Conservation (phyloP, 139 green algal genomes). For the Coelastrella sp. region DNA sequence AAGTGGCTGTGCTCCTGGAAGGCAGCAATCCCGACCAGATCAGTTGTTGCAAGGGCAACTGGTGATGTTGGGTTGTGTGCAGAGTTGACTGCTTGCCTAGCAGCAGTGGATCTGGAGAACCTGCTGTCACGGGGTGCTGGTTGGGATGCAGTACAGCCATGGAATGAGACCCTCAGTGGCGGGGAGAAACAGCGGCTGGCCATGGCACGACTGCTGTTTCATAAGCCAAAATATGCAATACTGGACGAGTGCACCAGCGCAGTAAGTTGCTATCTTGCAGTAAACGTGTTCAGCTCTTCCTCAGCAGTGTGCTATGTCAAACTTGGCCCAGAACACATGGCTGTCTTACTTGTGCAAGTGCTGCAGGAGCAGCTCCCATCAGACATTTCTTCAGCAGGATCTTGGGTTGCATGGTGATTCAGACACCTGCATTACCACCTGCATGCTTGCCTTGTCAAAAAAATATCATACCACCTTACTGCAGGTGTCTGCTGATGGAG, state of each 20-base stretch:
- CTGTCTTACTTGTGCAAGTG: too few species aligned
- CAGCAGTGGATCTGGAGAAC: slow-evolving; percentile 90
- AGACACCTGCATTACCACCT: neutral
- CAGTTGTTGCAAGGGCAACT: too few species aligned
- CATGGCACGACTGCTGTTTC: slow-evolving; percentile 92
- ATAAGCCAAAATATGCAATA: slow-evolving; percentile 85
- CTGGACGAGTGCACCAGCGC: slow-evolving; percentile 94
- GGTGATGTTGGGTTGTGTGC: neutral
- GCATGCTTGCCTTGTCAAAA: neutral
- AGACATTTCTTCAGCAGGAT: too few species aligned
- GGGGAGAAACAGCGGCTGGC: slow-evolving; percentile 95
- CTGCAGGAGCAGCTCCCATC: too few species aligned
- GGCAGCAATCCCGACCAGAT: neutral
- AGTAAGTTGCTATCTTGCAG: slow-evolving; percentile 54
- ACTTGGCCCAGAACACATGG: too few species aligned
- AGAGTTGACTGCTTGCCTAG: slow-evolving; percentile 70
- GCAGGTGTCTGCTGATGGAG: slow-evolving; percentile 75
- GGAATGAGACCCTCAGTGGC: slow-evolving; percentile 85
- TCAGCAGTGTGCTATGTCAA: too few species aligned
- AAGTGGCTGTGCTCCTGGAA: neutral
- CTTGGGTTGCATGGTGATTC: neutral
- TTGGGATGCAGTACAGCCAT: slow-evolving; percentile 79
- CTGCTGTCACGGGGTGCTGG: slow-evolving; percentile 75
- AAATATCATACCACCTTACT: neutral
- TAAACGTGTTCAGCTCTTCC: too few species aligned